A percentile compares a stretch with the other conserved stretches of the same genome.
Evolutionary conservation across 495 filamentous ascomycete species (phyloP).

Genomic region (Neurospora discreta): DNA sequence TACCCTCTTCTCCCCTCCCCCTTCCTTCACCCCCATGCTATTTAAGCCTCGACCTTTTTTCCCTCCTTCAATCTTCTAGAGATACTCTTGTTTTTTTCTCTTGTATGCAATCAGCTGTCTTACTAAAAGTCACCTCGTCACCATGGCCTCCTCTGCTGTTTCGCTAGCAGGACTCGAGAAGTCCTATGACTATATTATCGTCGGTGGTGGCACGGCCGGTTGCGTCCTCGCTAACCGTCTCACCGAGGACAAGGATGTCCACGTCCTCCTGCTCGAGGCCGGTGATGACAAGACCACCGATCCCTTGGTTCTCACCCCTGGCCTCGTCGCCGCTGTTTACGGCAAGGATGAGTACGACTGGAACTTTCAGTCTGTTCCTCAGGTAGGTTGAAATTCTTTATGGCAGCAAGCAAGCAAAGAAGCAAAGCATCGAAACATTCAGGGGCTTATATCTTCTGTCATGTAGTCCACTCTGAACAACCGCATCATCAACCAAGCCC

Average conservation of each 20-base stretch:
- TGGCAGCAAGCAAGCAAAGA: neutral
- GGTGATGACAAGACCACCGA: slow-evolving; percentile 39
- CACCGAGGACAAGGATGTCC: slow-evolving; percentile 29
- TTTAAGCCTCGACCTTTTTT: neutral
- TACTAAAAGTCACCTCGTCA: neutral
- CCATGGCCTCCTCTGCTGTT: neutral
- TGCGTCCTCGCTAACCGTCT: slow-evolving; percentile 64
- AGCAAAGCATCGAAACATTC: neutral
- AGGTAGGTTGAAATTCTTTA: slow-evolving; percentile 24
- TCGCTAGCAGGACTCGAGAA: slow-evolving; percentile 2
- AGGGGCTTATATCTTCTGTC: slow-evolving; percentile 1
- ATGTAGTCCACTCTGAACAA: slow-evolving; percentile 22
- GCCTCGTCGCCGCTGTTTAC: slow-evolving; percentile 30
- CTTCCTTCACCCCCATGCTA: neutral
- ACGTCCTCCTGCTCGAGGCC: slow-evolving; percentile 44
- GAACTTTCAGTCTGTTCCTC: slow-evolving; percentile 38
- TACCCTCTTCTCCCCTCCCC: neutral
- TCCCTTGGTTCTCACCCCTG: slow-evolving; percentile 36
- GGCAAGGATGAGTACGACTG: slow-evolving; percentile 44
- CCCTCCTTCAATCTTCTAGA: neutral
- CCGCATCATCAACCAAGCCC: slow-evolving; percentile 25
- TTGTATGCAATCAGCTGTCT: neutral
- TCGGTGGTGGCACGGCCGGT: slow-evolving; percentile 81
- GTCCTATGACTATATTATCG: slow-evolving; percentile 70
- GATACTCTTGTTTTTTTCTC: neutral